A percentile compares a stretch with the other conserved stretches of the same genome.
Evolutionary conservation across 495 filamentous ascomycete genomes (phyloP).

Genomic region (Tuber aestivum): DNA sequence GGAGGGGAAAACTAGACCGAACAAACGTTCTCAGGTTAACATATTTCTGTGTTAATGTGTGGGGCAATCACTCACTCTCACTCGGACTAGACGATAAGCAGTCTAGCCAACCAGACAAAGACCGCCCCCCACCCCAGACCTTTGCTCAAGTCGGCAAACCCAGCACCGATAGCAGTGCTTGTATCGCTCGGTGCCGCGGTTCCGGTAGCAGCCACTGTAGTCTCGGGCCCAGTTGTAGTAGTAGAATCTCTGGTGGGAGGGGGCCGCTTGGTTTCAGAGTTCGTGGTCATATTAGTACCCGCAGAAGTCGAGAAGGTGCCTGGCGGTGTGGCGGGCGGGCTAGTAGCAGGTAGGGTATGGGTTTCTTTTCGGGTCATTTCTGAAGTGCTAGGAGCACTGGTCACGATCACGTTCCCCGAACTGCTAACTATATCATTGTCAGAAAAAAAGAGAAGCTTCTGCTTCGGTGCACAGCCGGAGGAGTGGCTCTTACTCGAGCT

Average conservation of each 20-base stretch:
- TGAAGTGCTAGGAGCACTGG: neutral
- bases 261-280: neutral
- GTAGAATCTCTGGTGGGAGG: neutral
- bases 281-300: neutral
- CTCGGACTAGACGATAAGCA: conserved; percentile 26
- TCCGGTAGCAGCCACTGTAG: neutral
- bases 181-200: conserved; percentile 14
- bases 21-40: neutral
- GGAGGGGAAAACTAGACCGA: neutral
- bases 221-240: neutral
- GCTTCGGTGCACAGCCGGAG: neutral
- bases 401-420: neutral
- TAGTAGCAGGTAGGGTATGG: neutral
- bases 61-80: conserved; percentile 29
- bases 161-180: conserved; percentile 24
- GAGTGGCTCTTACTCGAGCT: neutral
- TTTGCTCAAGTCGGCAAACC: conserved; percentile 13
- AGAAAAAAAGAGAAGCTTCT: neutral
- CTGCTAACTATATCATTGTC: neutral
- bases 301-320: neutral
- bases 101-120: conserved; percentile 17
- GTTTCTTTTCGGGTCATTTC: neutral
- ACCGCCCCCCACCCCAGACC: conserved; percentile 14
- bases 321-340: neutral
- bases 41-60: neutral